Evolutionary conservation across 208 protist genomes (phyloP), one percentile per base, ranked within the genome.

Genomic region (Trypanosoma boissoni): DNA sequence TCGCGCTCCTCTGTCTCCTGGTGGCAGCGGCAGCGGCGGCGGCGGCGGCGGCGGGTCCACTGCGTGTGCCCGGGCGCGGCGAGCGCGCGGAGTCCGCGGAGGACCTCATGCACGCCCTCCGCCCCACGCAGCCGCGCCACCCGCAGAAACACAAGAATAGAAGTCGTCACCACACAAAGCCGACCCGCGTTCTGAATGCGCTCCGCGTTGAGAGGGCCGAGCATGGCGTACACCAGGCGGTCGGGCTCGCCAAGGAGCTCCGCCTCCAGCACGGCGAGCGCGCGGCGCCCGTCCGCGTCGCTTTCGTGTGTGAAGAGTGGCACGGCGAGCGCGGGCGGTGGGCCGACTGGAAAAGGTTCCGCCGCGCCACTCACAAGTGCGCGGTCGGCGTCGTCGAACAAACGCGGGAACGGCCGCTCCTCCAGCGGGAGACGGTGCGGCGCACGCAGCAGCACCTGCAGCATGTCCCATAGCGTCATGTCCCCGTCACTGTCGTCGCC

Each of bases 101-200:
- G 64, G 18, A 72, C 29, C 8, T 44, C 50, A 29, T 60, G 67
- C 9, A 79, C 51, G 21, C 46, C 62, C 18, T n/a, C 48, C 12
- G 34, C 55, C 34, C 68, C 74, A 14, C 61, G 52, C 21, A 84
- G 48, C 1, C 61, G 20, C 1, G 77, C 79, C 4, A 72, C 79
- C 14, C 87, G 87, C 60, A 90, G 49, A 59, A 88, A 84, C 2
- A 87, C 49, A 3, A 94, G 49, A 26, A 94, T 58, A 14, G 74
- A 72, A n/a, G 81, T 94, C 12, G 83, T 88, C 24, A 91, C 68
- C 20, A 82, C 74, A 63, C 78, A 87, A 23, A 94, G 74, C 0
- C 79, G 66, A 21, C 56, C 79, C 51, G 81, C 80, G 68, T 72
- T 75, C 36, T 76, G 70, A 55, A 91, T 74, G 21, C 56, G 24